Base-by-base conservation (phyloP, 169 alveolate genomes). In the Neospora caninum region DNA sequence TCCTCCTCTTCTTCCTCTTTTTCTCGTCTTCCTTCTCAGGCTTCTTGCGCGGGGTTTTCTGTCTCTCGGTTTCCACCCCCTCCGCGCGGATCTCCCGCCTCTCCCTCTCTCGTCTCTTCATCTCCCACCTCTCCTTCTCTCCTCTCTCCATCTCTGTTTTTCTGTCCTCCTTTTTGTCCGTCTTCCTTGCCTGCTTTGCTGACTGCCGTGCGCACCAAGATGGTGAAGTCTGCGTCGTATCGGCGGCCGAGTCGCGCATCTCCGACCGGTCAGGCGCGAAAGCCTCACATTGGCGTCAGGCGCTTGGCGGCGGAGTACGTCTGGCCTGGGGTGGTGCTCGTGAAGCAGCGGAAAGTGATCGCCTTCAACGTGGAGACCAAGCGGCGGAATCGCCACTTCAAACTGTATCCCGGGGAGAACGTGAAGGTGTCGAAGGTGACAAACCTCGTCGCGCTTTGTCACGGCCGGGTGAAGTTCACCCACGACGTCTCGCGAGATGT, bases 291-390 rank as follows among this genome's bases (percentile, higher is more conserved):
- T 20, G 99, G 99, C 18, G 86, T 96, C 31, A 94, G 96, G 88
- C 95, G 98, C 29, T 95, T 98, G 42, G 95, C 98, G 4, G 98
- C 97, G 6, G 99, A 98, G 88, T 98, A 97, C 91, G 98, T 97
- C 34, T 89, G 94, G 80, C 97, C 98, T 0, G 98, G 98, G 0
- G 96, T 94, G 25, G 84, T 93, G 58, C 93, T 93, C 80, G 93
- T 94, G 41, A 95, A 95, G 82, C 98, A 97, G 94, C 95, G 98
- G 42, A 97, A 96, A 87, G 88, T 94, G 45, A 80, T 97, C 38
- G 97, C 98, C 16, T 96, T 96, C 87, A 97, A 97, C 92, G 96
- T 96, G 45, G 95, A 96, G 92, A 91, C 93, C 22, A 95, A 97
- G 80, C 91, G 96, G 88, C 39, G 98, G 54, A 91, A 94, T 82